Conservation (phyloP, 2,329 filamentous ascomycete species). For the Trichoderma semiorbis region DNA sequence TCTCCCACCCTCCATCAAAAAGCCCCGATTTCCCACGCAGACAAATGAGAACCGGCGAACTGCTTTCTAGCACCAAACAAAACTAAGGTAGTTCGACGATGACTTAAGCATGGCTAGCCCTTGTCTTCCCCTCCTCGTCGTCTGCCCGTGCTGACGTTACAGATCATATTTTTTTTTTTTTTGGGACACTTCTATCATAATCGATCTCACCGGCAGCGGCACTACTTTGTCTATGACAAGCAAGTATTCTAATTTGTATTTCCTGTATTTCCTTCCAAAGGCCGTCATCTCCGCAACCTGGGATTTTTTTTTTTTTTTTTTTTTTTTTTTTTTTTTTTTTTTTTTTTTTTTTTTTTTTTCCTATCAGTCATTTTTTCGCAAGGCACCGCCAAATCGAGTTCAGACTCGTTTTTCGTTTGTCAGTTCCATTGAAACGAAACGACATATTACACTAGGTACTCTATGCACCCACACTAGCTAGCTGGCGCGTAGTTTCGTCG, state of each 20-base stretch:
- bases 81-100: background rate
- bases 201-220: background rate
- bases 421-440: background rate
- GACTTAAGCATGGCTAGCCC: constrained; percentile 5
- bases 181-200: background rate
- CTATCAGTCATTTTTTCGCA: background rate
- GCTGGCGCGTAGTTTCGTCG: constrained; percentile 3
- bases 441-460: too few relatives aligned
- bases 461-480: background rate
- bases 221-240: background rate
- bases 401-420: background rate
- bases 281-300: background rate
- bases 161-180: background rate
- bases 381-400: background rate
- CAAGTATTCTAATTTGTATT: background rate
- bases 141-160: constrained; percentile 1
- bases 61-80: background rate
- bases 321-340: background rate
- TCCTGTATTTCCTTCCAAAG: background rate
- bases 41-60: background rate
- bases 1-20: background rate
- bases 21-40: background rate
- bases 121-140: background rate
- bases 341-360: background rate
- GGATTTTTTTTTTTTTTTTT: background rate